Percentiles rank a stretch among this genome's conserved stretches.
phyloP scores from a whole-genome alignment of 2,329 filamentous ascomycete genomes.

The Xylariaceae sp. region DNA sequence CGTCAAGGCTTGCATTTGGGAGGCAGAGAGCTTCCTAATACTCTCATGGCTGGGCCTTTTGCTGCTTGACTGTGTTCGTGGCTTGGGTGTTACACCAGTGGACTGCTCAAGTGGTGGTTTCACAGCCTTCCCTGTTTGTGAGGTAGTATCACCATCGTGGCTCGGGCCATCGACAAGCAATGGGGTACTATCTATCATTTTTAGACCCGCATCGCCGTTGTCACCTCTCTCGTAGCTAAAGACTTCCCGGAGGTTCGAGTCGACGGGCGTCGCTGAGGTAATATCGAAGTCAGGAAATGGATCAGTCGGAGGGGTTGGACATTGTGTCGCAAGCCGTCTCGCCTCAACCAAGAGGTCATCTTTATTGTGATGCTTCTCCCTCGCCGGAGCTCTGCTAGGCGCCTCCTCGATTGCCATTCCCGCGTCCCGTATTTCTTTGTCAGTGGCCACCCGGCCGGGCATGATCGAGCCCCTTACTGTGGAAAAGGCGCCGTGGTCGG shows the following conservation, averaged over 20 bases:
- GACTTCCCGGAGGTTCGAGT: background rate
- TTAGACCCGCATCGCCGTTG: too few relatives aligned
- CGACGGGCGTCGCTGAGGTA: background rate
- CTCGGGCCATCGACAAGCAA: constrained; percentile 12
- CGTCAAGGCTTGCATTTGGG: constrained; percentile 64
- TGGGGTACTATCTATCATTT: constrained; percentile 5
- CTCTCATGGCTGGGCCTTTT: constrained; percentile 44
- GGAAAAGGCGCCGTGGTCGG: background rate
- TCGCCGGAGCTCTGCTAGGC: background rate
- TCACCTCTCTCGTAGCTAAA: background rate
- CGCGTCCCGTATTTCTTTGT: constrained; percentile 6
- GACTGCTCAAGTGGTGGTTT: constrained; percentile 16
- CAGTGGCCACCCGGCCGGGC: constrained; percentile 21
- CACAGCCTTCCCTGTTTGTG: constrained; percentile 2
- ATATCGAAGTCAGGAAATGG: constrained; percentile 25
- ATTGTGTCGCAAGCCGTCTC: constrained; percentile 18
- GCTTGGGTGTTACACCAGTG: constrained; percentile 20
- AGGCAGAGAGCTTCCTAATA: constrained; percentile 61
- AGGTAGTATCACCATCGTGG: constrained; percentile 6
- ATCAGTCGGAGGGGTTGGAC: constrained; percentile 26
- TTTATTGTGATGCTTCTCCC: constrained; percentile 1
- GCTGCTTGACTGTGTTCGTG: constrained; percentile 31
- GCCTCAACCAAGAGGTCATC: background rate
- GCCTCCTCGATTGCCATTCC: background rate
- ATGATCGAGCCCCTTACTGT: constrained; percentile 18